Conservation (phyloP, 306 rosid genomes). For the Cicer arietinum region DNA sequence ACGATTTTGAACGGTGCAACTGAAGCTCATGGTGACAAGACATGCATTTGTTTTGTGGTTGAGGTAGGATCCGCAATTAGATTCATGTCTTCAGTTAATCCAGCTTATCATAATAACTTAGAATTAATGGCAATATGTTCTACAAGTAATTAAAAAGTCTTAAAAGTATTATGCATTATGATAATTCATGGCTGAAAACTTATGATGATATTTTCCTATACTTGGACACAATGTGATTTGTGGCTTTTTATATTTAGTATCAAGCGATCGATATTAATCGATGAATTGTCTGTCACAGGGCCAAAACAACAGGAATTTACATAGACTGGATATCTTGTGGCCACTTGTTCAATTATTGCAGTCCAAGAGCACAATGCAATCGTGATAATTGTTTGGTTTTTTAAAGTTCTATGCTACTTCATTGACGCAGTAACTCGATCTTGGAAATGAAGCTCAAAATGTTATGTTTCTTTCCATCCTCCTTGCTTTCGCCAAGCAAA, state of each 20-base stretch:
- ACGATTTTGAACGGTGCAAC: constrained; percentile 79
- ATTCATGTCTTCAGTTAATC: constrained; percentile 17
- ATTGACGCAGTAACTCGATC: too few species aligned
- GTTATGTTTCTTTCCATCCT: too few species aligned
- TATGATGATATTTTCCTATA: neutral
- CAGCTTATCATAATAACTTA: neutral
- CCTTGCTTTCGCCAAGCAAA: constrained; percentile 32
- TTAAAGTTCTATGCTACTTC: constrained; percentile 37
- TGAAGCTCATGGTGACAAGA: constrained; percentile 80
- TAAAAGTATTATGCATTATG: too few species aligned
- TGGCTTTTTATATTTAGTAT: neutral
- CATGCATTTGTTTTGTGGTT: constrained; percentile 86
- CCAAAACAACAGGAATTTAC: constrained; percentile 77
- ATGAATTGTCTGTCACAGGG: constrained; percentile 63
- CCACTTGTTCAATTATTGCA: constrained; percentile 92
- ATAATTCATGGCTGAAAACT: too few species aligned
- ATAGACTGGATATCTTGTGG: constrained; percentile 94
- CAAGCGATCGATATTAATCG: constrained; percentile 17
- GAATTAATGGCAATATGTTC: neutral
- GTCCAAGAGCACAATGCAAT: constrained; percentile 60
- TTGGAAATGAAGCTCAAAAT: too few species aligned
- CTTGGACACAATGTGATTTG: neutral
- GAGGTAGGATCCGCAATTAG: constrained; percentile 62
- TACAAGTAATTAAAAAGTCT: neutral
- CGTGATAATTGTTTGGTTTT: constrained; percentile 40